phyloP scores from a whole-genome alignment of 306 rosid species.

The Cicer judaicum region DNA sequence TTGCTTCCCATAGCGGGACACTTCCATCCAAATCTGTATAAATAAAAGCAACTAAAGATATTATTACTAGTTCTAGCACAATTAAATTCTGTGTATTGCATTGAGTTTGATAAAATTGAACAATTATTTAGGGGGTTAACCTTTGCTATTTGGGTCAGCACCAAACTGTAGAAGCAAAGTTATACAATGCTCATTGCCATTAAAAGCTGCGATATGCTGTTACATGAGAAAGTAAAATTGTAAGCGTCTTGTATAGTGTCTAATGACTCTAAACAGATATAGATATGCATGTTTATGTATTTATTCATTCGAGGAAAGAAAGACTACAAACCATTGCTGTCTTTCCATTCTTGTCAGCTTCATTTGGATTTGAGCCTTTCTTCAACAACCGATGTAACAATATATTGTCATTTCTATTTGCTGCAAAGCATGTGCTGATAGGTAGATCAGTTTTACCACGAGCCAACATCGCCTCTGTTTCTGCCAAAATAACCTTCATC shows the following conservation, averaged over 20 bases:
- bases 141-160: constrained; percentile 67
- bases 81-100: background rate
- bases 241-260: constrained; percentile 13
- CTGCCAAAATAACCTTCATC: constrained; percentile 58
- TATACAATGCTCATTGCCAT: constrained; percentile 59
- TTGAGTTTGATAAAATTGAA: constrained; percentile 19
- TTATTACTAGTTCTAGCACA: constrained; percentile 3
- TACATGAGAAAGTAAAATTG: constrained; percentile 27
- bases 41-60: constrained; percentile 9
- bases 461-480: constrained; percentile 63
- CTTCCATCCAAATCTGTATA: constrained; percentile 64
- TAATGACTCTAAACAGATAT: background rate
- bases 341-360: constrained; percentile 56
- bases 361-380: constrained; percentile 73
- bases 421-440: constrained; percentile 70
- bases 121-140: background rate
- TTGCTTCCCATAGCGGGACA: constrained; percentile 68
- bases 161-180: constrained; percentile 63
- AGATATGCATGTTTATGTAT: background rate
- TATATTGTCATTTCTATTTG: constrained; percentile 53
- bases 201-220: constrained; percentile 76
- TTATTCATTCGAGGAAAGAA: constrained; percentile 2
- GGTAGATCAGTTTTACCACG: constrained; percentile 68
- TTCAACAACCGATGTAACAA: constrained; percentile 60
- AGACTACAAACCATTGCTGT: constrained; percentile 66